Evolutionary conservation across 202 grass and related monocot species (phyloP), one percentile per base, ranked within the genome.

Genomic region (Schoenoplectus triqueter): DNA sequence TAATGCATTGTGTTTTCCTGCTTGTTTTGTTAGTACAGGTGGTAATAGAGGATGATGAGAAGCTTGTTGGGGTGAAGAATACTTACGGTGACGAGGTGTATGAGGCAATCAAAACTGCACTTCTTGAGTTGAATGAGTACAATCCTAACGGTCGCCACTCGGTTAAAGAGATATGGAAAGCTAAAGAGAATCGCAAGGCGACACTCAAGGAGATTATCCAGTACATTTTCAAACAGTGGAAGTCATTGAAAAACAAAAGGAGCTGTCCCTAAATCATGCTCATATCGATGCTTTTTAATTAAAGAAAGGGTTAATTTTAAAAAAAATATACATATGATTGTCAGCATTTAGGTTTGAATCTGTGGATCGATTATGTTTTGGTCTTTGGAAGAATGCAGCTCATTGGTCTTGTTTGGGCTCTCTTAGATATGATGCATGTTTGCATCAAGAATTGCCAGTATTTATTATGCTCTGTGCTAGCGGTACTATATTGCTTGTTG

Each of bases 121-220:
- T 69, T 10, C 48, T 55, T 41, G 65, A 68, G 64, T 15, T 68
- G 7, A 83, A 83, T 0, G 65, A 66, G 10, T 69, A 55, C 51
- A 83, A 51, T 19, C 47, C 92, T 7, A 84, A 87, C 15, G 89
- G 89, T 50, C 73, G 89, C 67, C 89, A 89, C 0, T 66, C 78
- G 7, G 86, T 91, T 1, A 85, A 87, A 42, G 92, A 94, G 14
- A 80, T 94, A 51, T 94, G 89, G 92, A 86, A 94, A 85, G 85
- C 85, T 21, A 86, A 88, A 62, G 85, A 89, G 48, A 84, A 86
- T 55, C 86, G 31, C 7, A 89, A 89, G 78, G 92, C 92, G 4
- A 89, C 66, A 40, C 82, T 94, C 31, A 80, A 69, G 47, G 81
- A 83, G 39, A 65, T 83, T 6, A 45, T 67, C 62, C 31, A 83